A percentile compares a stretch with the other conserved stretches of the same genome.
Conservation (phyloP, 768 basidiomycete genomes). For the Calocera cornea region DNA sequence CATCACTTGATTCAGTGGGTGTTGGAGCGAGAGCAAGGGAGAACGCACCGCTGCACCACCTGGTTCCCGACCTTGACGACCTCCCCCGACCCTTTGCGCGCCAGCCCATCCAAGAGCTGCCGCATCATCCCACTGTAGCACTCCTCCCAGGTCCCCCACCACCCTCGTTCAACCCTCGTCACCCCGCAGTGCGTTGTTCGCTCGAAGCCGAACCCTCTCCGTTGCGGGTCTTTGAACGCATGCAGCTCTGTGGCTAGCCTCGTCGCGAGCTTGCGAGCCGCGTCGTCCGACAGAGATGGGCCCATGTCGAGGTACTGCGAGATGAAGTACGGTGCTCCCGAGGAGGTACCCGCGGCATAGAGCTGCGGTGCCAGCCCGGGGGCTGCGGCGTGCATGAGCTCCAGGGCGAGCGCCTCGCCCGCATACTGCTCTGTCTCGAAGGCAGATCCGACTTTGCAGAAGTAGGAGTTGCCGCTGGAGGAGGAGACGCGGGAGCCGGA, state of each 20-base stretch:
- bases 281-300: slow-evolving; percentile 30
- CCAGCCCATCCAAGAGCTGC: slow-evolving; percentile 39
- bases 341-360: slow-evolving; percentile 34
- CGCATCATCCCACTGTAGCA: slow-evolving; percentile 51
- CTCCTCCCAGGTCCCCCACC: slow-evolving; percentile 56
- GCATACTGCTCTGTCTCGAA: slow-evolving; percentile 48
- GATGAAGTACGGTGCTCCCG: slow-evolving; percentile 48
- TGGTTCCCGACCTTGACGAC: slow-evolving; percentile 41
- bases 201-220: slow-evolving; percentile 50
- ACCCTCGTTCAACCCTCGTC: slow-evolving; percentile 57
- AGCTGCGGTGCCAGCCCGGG: slow-evolving; percentile 52
- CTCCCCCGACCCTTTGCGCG: slow-evolving; percentile 27
- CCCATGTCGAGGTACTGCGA: slow-evolving; percentile 56
- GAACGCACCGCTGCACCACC: slow-evolving; percentile 37
- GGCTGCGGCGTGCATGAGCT: slow-evolving; percentile 47
- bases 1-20: too few species aligned
- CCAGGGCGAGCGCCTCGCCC: slow-evolving; percentile 58
- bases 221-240: slow-evolving; percentile 30
- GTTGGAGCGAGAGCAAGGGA: too few species aligned
- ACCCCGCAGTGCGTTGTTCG: slow-evolving; percentile 67
- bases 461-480: slow-evolving; percentile 46
- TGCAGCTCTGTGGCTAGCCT: slow-evolving; percentile 59
- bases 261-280: slow-evolving; percentile 41
- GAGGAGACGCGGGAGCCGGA: slow-evolving; percentile 37
- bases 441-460: slow-evolving; percentile 42